These are phyloP conservation scores for Geotrichum histeridarum DNA, from an alignment of 1,139 yeast species.

Conservation along the genomic window DNA sequence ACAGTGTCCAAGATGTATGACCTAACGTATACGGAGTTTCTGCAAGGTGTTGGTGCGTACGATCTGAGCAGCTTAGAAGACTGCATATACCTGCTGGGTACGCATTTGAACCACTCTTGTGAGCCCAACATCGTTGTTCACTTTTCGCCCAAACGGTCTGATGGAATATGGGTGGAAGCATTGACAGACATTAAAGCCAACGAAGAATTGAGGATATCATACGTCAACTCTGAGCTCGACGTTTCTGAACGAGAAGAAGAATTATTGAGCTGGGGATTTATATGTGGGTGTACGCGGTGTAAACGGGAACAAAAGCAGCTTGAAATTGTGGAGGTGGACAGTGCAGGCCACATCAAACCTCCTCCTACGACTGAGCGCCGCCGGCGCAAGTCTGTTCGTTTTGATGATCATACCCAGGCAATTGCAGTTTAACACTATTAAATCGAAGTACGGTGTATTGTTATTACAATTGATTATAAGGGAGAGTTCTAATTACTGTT, in stretches of 20 bases:
- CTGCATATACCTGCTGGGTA: conserved; percentile 55
- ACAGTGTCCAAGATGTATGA: conserved; percentile 46
- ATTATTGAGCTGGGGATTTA: conserved; percentile 72
- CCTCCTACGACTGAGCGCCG: conserved; percentile 17
- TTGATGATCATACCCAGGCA: conserved; percentile 14
- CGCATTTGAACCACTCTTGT: conserved; percentile 74
- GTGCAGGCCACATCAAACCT: conserved; percentile 15
- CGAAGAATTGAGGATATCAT: conserved; percentile 65
- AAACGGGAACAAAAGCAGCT: conserved; percentile 46
- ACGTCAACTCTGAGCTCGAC: conserved; percentile 63
- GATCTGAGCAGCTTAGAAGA: conserved; percentile 63
- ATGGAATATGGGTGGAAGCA: conserved; percentile 44
- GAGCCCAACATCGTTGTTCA: conserved; percentile 62
- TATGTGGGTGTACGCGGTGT: conserved; percentile 64
- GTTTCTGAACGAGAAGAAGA: conserved; percentile 61
- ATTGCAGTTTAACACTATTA: neutral
- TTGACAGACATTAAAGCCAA: conserved; percentile 53
- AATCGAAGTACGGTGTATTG: neutral
- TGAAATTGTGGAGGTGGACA: conserved; percentile 15
- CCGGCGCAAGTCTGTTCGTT: conserved; percentile 20
- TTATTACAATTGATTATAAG: neutral
- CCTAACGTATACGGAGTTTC: conserved; percentile 51
- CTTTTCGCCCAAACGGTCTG: conserved; percentile 26
- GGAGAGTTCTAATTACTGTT: neutral
- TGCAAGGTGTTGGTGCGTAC: conserved; percentile 63